Conservation (phyloP, 176 grass and related monocot genomes). For the Aegilops umbellulata region DNA sequence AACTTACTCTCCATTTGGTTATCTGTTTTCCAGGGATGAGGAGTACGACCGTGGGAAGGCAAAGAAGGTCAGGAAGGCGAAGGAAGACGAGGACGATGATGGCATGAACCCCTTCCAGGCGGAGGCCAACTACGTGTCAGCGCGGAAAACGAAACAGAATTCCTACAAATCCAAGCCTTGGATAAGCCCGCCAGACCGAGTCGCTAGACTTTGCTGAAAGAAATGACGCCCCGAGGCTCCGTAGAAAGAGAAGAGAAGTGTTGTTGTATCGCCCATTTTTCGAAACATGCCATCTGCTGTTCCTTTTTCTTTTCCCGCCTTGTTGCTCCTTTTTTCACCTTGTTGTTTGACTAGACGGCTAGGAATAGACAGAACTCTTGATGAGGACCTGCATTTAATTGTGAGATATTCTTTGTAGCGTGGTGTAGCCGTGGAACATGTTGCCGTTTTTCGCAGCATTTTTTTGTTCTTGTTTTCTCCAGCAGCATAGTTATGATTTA, state of each 20-base stretch:
- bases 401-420: neutral
- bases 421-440: neutral
- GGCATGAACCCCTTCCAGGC: slow-evolving; percentile 84
- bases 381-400: neutral
- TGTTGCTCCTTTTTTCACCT: neutral
- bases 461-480: neutral
- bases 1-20: neutral
- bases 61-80: slow-evolving; percentile 71
- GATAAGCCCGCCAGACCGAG: slow-evolving; percentile 41
- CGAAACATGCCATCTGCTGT: neutral
- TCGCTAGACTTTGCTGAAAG: slow-evolving; percentile 24
- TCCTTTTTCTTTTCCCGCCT: neutral
- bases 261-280: slow-evolving; percentile 33
- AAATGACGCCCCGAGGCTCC: neutral
- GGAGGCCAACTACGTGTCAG: slow-evolving; percentile 37
- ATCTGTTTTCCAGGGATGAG: slow-evolving; percentile 60
- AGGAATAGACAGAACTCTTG: neutral
- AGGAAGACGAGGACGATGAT: slow-evolving; percentile 33
- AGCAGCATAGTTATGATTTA: neutral
- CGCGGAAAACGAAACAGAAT: slow-evolving; percentile 45
- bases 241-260: neutral
- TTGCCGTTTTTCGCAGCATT: neutral
- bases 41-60: slow-evolving; percentile 77
- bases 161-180: slow-evolving; percentile 26
- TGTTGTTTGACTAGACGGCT: slow-evolving; percentile 12